These are phyloP conservation scores for Geopyxis carbonaria DNA, from an alignment of 495 filamentous ascomycete genomes.

Conservation along the genomic window DNA sequence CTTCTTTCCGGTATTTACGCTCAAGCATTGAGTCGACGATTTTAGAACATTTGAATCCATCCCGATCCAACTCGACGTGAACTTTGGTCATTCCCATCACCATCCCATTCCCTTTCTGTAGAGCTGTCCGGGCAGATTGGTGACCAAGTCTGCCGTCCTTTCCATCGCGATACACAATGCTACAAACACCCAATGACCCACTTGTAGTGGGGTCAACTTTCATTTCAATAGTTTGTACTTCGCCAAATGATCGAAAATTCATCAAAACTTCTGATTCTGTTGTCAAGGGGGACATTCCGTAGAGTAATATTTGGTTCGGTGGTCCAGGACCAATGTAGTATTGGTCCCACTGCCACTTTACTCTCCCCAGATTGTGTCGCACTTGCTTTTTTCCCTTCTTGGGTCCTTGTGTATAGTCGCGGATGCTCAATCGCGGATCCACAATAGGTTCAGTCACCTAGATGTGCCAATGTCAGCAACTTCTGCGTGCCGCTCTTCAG, in stretches of 20 bases:
- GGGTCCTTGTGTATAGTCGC: constrained; percentile 46
- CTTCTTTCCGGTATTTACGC: constrained; percentile 39
- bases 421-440: constrained; percentile 37
- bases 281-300: constrained; percentile 80
- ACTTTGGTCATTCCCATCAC: constrained; percentile 58
- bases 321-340: constrained; percentile 79
- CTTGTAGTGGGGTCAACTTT: constrained; percentile 85
- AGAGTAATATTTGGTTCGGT: constrained; percentile 73
- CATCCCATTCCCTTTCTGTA: constrained; percentile 46
- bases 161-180: constrained; percentile 71
- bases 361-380: constrained; percentile 57
- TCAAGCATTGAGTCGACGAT: constrained; percentile 55
- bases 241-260: constrained; percentile 71
- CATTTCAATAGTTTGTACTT: constrained; percentile 74
- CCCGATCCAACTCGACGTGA: constrained; percentile 70
- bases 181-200: constrained; percentile 79
- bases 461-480: constrained; percentile 12
- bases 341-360: constrained; percentile 61
- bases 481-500: no score
- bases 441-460: constrained; percentile 18
- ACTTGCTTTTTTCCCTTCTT: constrained; percentile 42
- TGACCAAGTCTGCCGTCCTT: constrained; percentile 42
- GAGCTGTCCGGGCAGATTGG: constrained; percentile 62
- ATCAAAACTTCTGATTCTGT: constrained; percentile 60
- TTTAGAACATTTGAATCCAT: constrained; percentile 59